These are phyloP conservation scores for Amoeboaphelidium protococcarum DNA, from an alignment of 371 early-diverging fungal genomes.

Conservation along the genomic window DNA sequence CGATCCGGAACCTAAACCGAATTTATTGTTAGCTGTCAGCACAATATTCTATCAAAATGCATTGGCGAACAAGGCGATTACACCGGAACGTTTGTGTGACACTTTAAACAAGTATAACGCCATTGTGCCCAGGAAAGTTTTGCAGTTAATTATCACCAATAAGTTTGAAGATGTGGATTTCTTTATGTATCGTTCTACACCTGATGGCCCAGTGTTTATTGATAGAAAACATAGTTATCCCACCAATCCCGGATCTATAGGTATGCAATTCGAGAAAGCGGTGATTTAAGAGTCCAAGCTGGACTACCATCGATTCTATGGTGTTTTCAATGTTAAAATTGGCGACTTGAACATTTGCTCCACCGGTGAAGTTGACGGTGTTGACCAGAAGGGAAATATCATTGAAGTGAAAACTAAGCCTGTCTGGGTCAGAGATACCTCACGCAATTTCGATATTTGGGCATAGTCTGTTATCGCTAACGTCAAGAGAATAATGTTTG, in stretches of 20 bases:
- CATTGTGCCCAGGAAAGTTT: not conserved
- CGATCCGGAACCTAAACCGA: not conserved
- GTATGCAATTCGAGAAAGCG: slow-evolving; percentile 6
- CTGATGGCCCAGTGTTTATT: not conserved
- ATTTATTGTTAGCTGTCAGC: not conserved
- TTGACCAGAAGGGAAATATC: slow-evolving; percentile 38
- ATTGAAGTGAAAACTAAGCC: slow-evolving; percentile 47
- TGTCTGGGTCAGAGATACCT: slow-evolving; percentile 19
- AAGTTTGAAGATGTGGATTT: not conserved
- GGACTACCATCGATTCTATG: slow-evolving; percentile 10
- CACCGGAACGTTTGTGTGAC: not conserved
- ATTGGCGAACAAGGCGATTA: not conserved
- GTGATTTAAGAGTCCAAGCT: slow-evolving; percentile 30
- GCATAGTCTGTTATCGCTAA: not conserved
- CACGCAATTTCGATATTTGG: slow-evolving; percentile 9
- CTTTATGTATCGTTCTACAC: not conserved
- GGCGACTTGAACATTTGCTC: slow-evolving; percentile 32
- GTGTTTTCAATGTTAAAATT: slow-evolving; percentile 19
- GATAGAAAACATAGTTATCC: not conserved
- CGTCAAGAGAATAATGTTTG: slow-evolving; percentile 2
- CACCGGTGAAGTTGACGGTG: slow-evolving; percentile 45
- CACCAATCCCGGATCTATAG: not conserved
- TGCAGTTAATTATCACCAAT: not conserved
- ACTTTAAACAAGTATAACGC: not conserved
- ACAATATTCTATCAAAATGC: not conserved